These are phyloP conservation scores for Podospora pseudopauciseta DNA, from an alignment of 495 filamentous ascomycete genomes.

Conservation along the genomic window DNA sequence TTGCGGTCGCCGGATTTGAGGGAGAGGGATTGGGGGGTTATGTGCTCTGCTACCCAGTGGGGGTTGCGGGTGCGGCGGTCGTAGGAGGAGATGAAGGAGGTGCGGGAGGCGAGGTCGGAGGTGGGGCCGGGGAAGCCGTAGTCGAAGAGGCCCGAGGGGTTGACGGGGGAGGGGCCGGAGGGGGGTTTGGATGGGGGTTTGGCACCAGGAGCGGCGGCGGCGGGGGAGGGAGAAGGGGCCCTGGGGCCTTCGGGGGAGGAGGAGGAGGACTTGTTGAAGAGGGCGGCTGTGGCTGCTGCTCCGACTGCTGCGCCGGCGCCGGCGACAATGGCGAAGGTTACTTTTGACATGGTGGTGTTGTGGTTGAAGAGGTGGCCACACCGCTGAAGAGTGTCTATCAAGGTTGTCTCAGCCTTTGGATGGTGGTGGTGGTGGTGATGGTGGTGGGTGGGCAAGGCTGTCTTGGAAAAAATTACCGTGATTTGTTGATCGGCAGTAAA, in stretches of 20 bases:
- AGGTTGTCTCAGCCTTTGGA: slow-evolving; percentile 1
- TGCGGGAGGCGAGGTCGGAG: slow-evolving; percentile 70
- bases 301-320: slow-evolving; percentile 86
- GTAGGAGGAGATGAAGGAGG: slow-evolving; percentile 76
- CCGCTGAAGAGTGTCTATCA: neutral
- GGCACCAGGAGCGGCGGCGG: slow-evolving; percentile 37
- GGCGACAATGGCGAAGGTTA: slow-evolving; percentile 81
- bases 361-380: slow-evolving; percentile 2
- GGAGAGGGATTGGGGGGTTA: slow-evolving; percentile 82
- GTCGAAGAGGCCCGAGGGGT: slow-evolving; percentile 86
- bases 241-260: slow-evolving; percentile 49
- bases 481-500: neutral
- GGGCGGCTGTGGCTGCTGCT: slow-evolving; percentile 70
- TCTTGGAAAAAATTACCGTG: neutral
- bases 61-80: slow-evolving; percentile 92
- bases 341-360: slow-evolving; percentile 67
- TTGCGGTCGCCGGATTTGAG: slow-evolving; percentile 75
- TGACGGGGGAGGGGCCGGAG: slow-evolving; percentile 56
- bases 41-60: slow-evolving; percentile 94
- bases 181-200: slow-evolving; percentile 44
- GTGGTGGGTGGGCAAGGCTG: neutral
- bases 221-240: slow-evolving; percentile 38
- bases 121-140: slow-evolving; percentile 96
- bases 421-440: neutral
- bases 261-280: slow-evolving; percentile 63